phyloP scores from a whole-genome alignment of 1,139 yeast species.

The Debaryomyces sp. region DNA sequence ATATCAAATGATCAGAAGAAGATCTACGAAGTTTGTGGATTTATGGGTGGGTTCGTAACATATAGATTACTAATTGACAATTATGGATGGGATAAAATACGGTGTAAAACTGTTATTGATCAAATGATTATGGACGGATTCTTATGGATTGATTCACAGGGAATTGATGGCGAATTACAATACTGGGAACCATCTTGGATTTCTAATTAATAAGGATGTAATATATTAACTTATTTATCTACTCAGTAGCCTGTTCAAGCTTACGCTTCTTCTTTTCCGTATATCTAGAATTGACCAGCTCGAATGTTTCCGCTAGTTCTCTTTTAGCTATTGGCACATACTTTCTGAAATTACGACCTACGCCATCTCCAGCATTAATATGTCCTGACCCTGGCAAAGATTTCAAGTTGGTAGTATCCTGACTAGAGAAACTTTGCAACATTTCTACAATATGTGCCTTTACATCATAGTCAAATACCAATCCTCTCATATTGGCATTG shows the following conservation, averaged over 20 bases:
- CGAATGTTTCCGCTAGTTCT: constrained; percentile 62
- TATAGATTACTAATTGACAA: constrained; percentile 66
- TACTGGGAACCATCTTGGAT: constrained; percentile 68
- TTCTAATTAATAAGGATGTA: constrained; percentile 15
- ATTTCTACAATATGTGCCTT: constrained; percentile 37
- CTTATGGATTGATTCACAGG: constrained; percentile 79
- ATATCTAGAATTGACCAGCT: constrained; percentile 68
- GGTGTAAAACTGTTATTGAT: constrained; percentile 67
- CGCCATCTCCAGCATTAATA: constrained; percentile 72
- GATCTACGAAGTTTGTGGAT: constrained; percentile 73
- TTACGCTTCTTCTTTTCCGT: constrained; percentile 41
- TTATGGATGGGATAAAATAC: constrained; percentile 65
- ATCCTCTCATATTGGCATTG: constrained; percentile 30
- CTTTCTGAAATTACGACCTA: constrained; percentile 55
- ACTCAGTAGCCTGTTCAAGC: constrained; percentile 1
- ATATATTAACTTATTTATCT: not conserved
- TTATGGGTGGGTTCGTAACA: constrained; percentile 68
- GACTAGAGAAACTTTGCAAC: constrained; percentile 25
- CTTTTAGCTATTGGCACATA: constrained; percentile 65
- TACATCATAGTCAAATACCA: constrained; percentile 37
- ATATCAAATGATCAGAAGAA: constrained; percentile 62
- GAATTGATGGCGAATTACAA: constrained; percentile 44
- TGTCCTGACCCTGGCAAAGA: constrained; percentile 29
- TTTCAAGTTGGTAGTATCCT: constrained; percentile 21
- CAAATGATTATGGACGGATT: constrained; percentile 83